Base-by-base conservation (phyloP, 495 filamentous ascomycete species). In the Eremomyces bilateralis region DNA sequence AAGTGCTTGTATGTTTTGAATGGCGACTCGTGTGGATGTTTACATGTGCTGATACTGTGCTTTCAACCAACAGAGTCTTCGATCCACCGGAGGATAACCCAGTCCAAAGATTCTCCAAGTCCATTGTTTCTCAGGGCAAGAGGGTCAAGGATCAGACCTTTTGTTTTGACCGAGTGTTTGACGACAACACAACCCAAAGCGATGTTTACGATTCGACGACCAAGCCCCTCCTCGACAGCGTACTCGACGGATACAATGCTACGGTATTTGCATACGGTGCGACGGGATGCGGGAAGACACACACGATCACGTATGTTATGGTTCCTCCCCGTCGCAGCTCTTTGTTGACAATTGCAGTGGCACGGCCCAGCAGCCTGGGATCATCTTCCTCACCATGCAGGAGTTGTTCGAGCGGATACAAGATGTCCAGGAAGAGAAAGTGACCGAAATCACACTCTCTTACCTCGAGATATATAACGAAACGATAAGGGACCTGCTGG, bases 381-480 rank as follows among this genome's bases (percentile, higher is more conserved):
- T 99, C 38, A 99, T 99, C 49, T 99, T 95, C 55, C 56, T 99
- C 35, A 95, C 88, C 0, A 95, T 94, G 81, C 85, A 94, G 51
- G 88, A 99, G 52, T 61, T 99, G 2, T 99, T 93, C 47, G 85
- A 95, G 54, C 75, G 80, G 46, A 94, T 99, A 40, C 57, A 65
- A n/a, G 90, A 94, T 25, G 57, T 77, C 25, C 72, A 70, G 25
- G 67, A 70, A 33, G 83, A 94, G 38, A 95, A 95, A 49, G 61
- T 72, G 12, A 85, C 82, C 13, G 83, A 94, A 46, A 54, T 99
- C 21, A 81, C 83, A 0, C 71, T 99, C 8, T 94, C 84, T 0
- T 99, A 95, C 52, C 67, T 99, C 12, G 88, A 99, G 50, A 99
- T 99, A 31, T 99, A 99, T 61, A 99, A 99, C 49, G 88, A 99